Evolutionary conservation across 495 filamentous ascomycete species (phyloP), one percentile per base, ranked within the genome.

Genomic region (Aspergillus mulundensis): DNA sequence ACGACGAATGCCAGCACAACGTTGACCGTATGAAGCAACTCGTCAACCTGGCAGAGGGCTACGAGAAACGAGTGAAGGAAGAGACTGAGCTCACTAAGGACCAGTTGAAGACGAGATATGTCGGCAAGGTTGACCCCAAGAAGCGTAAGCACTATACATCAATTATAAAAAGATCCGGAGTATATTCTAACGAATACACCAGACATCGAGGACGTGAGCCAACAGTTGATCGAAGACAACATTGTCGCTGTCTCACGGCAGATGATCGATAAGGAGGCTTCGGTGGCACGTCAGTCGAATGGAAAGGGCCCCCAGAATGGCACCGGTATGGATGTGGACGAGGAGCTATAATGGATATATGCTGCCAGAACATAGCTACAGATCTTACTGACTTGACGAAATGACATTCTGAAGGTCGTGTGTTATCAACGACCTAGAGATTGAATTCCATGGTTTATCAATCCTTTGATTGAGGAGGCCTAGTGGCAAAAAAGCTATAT

Each of bases 241-340:
- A 97, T 98, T 53, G 94, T 98, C 5, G 88, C 90, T 7, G 91
- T 97, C 5, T 92, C 91, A 49, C 81, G 92, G 60, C 91, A 97
- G 72, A 97, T 98, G 94, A 97, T 98, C 61, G 95, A 97, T 76
- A 98, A 97, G 75, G 95, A 97, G 68, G 94, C 94, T 12, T 90
- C 80, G 7, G 77, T 85, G 54, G 82, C 85, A 19, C 80, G 79
- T 54, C 68, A 68, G 47, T 71, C 77, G 20, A 60, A 63, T 24
- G 63, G 69, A 32, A 86, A 85, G 55, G 82, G 79, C 19, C 69
- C 74, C 34, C 57, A 79, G 28, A 83, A 84, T 49, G 86, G 79
- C 16, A 77, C 61, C 51, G 67, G 58, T 42, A 82, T 86, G 81
- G 82, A 83, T 34, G 72, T 84, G 30, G 81, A 84, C 55, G 81